Percentiles rank a stretch among this genome's conserved stretches.
These are phyloP conservation scores for Pichia nanzhaoensis DNA, from an alignment of 805 yeast species.

Conservation along the genomic window DNA sequence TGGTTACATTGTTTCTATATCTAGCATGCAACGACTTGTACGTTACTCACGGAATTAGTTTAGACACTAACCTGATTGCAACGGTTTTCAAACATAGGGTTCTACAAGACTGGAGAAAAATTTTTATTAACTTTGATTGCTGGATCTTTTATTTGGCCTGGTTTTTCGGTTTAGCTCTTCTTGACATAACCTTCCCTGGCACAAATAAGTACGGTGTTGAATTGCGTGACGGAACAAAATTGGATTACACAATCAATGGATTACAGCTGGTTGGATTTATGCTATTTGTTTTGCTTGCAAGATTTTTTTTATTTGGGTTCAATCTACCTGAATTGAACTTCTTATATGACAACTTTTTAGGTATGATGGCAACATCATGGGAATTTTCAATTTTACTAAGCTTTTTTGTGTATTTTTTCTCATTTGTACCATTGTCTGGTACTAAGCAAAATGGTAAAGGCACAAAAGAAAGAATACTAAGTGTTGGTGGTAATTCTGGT, in stretches of 20 bases:
- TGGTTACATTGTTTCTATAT: constrained; percentile 51
- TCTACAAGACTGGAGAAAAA: constrained; percentile 19
- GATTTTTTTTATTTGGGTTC: constrained; percentile 42
- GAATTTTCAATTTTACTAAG: constrained; percentile 61
- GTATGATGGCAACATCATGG: constrained; percentile 56
- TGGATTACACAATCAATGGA: constrained; percentile 82
- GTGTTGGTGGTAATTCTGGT: constrained; percentile 82
- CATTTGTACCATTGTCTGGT: constrained; percentile 51
- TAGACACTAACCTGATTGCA: constrained; percentile 35
- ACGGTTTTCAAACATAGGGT: constrained; percentile 14
- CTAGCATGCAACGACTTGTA: constrained; percentile 56
- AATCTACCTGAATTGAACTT: constrained; percentile 70
- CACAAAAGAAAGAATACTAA: constrained; percentile 64
- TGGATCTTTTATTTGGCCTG: constrained; percentile 67
- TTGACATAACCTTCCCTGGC: constrained; percentile 73
- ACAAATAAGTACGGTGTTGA: constrained; percentile 60
- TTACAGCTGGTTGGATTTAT: constrained; percentile 40
- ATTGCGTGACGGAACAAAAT: constrained; percentile 67
- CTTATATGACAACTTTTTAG: constrained; percentile 60
- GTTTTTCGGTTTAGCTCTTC: constrained; percentile 57
- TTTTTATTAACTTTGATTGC: constrained; percentile 39
- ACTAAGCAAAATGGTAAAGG: constrained; percentile 42
- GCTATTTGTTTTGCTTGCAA: constrained; percentile 36
- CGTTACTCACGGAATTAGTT: constrained; percentile 40
- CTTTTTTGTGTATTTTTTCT: constrained; percentile 53